phyloP scores from a whole-genome alignment of 371 early-diverging fungal genomes.

The Haplosporangium sp. region DNA sequence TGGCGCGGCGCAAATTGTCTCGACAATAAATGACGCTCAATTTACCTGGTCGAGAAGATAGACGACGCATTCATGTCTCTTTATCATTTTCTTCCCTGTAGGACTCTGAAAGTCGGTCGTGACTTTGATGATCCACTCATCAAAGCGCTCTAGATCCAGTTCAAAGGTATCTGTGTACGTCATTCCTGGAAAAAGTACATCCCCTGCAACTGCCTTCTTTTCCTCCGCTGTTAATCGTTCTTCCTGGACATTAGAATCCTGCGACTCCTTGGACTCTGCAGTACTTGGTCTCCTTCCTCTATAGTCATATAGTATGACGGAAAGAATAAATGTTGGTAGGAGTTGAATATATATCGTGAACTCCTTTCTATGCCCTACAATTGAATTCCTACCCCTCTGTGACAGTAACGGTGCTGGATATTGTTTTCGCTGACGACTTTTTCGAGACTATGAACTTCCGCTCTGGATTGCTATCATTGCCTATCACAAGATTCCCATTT shows the following conservation, averaged over 20 bases:
- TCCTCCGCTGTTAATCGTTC: not conserved
- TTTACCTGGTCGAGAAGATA: slow-evolving; percentile 49
- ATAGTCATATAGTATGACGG: not conserved
- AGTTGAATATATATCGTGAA: no score
- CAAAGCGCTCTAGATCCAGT: slow-evolving; percentile 27
- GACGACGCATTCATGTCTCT: slow-evolving; percentile 46
- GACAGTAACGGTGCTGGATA: slow-evolving; percentile 12
- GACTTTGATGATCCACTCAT: slow-evolving; percentile 35
- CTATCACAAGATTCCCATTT: slow-evolving; percentile 30
- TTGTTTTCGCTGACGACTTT: not conserved
- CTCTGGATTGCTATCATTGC: slow-evolving; percentile 17
- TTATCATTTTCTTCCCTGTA: slow-evolving; percentile 26
- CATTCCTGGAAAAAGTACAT: slow-evolving; percentile 31
- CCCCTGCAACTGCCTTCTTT: not conserved
- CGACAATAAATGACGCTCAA: no score
- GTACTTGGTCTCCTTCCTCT: slow-evolving; percentile 6
- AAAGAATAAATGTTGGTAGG: not conserved
- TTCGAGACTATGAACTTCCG: slow-evolving; percentile 8
- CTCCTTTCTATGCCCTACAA: not conserved
- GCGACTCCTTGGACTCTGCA: slow-evolving; percentile 2
- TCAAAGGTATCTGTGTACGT: slow-evolving; percentile 28
- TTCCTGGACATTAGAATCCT: slow-evolving; percentile 9
- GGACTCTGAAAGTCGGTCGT: slow-evolving; percentile 26
- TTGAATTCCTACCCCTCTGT: slow-evolving; percentile 6
- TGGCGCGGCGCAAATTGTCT: no score